A percentile compares a stretch with the other conserved stretches of the same genome.
These are phyloP conservation scores for Cytospora paraplurivora DNA, from an alignment of 2,329 filamentous ascomycete species.

Conservation along the genomic window DNA sequence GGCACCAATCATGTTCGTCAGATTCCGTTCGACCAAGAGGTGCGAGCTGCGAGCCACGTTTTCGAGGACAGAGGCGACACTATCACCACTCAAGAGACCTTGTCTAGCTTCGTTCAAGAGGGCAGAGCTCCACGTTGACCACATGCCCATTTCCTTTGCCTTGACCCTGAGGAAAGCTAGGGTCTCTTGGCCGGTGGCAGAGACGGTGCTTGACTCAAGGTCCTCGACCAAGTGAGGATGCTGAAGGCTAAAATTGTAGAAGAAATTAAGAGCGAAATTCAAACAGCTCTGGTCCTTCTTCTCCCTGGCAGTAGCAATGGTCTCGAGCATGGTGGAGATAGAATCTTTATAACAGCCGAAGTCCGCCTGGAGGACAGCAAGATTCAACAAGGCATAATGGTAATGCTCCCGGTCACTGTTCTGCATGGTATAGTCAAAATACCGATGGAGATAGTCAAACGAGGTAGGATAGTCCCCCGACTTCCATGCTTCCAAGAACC, in stretches of 20 bases:
- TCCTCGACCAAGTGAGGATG: slow-evolving; percentile 75
- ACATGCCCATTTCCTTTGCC: slow-evolving; percentile 84
- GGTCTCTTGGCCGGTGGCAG: slow-evolving; percentile 78
- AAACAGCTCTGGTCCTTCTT: slow-evolving; percentile 90
- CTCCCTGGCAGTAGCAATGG: slow-evolving; percentile 90
- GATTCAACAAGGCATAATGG: slow-evolving; percentile 90
- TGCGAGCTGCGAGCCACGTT: slow-evolving; percentile 81
- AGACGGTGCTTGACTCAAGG: slow-evolving; percentile 70
- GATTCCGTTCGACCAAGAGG: slow-evolving; percentile 74
- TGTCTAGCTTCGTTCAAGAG: slow-evolving; percentile 85
- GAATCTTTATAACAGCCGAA: slow-evolving; percentile 91
- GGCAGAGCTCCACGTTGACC: slow-evolving; percentile 79
- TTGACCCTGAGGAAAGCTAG: slow-evolving; percentile 82
- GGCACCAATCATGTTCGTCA: slow-evolving; percentile 71
- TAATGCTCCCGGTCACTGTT: slow-evolving; percentile 82
- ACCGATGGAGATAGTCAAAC: slow-evolving; percentile 88
- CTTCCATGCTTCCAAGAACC: slow-evolving; percentile 90
- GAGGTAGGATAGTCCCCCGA: slow-evolving; percentile 87
- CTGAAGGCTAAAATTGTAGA: slow-evolving; percentile 89
- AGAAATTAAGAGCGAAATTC: slow-evolving; percentile 94
- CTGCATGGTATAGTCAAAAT: slow-evolving; percentile 96
- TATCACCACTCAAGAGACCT: slow-evolving; percentile 70
- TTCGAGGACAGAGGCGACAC: slow-evolving; percentile 67
- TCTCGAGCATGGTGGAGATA: slow-evolving; percentile 91
- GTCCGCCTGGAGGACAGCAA: slow-evolving; percentile 91